Evolutionary conservation across 2,329 filamentous ascomycete genomes (phyloP).

Genomic region (Arthrobotrys musiformis): DNA sequence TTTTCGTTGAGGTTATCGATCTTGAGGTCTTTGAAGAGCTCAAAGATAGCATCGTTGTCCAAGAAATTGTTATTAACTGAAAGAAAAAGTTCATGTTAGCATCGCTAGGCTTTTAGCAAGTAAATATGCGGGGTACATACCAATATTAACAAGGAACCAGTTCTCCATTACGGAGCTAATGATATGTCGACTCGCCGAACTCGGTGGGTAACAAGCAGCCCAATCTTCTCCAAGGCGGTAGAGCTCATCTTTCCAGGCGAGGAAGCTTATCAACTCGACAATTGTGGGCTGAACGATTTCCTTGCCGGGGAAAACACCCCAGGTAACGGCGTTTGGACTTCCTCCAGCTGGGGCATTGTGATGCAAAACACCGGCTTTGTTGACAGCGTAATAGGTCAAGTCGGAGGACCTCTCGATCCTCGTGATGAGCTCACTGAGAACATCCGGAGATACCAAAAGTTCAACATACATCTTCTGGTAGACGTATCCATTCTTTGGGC

Average conservation of each 20-base stretch:
- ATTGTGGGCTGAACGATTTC: slow-evolving; percentile 99
- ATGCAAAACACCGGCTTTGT: slow-evolving; percentile 80
- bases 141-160: slow-evolving; percentile 96
- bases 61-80: slow-evolving; percentile 98
- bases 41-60: slow-evolving; percentile 80
- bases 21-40: slow-evolving; percentile 81
- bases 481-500: slow-evolving; percentile 91
- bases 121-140: slow-evolving; percentile 67
- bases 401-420: slow-evolving; percentile 82
- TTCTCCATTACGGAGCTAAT: slow-evolving; percentile 85
- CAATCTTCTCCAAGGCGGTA: slow-evolving; percentile 92
- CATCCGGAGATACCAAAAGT: slow-evolving; percentile 81
- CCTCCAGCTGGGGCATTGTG: slow-evolving; percentile 82
- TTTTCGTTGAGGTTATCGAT: slow-evolving; percentile 72
- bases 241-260: slow-evolving; percentile 98
- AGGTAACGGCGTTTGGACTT: slow-evolving; percentile 96
- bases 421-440: slow-evolving; percentile 79
- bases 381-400: slow-evolving; percentile 93
- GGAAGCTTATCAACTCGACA: slow-evolving; percentile 95
- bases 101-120: slow-evolving; percentile 10
- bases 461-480: slow-evolving; percentile 99
- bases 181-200: slow-evolving; percentile 79
- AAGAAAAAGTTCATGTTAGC: slow-evolving; percentile 59
- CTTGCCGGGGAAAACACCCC: slow-evolving; percentile 98
- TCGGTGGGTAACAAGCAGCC: slow-evolving; percentile 86